Evolutionary conservation across 2,329 filamentous ascomycete species (phyloP).

Genomic region (Fusarium denticulatum): DNA sequence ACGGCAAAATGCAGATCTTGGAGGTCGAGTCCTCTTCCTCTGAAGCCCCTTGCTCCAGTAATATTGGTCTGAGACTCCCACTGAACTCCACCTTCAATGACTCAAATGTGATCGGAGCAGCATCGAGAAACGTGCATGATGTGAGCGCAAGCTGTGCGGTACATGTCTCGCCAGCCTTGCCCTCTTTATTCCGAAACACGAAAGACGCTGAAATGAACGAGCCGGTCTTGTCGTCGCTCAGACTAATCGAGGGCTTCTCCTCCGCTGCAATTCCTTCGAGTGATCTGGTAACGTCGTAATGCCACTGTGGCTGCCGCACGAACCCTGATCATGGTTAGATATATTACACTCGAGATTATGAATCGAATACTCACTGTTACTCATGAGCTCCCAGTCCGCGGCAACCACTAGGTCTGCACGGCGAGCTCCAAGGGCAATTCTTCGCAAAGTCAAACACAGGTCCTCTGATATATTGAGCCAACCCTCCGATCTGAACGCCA

Average conservation of each 20-base stretch:
- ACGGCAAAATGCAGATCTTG: conserved; percentile 36
- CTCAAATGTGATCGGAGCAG: conserved; percentile 62
- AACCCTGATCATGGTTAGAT: conserved; percentile 56
- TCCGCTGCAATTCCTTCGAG: conserved; percentile 60
- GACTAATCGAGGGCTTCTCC: conserved; percentile 59
- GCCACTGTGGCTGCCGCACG: conserved; percentile 64
- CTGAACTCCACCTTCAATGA: conserved; percentile 65
- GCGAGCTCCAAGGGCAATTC: conserved; percentile 62
- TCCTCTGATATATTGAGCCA: conserved; percentile 71
- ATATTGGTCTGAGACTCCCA: conserved; percentile 66
- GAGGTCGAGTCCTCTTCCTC: conserved; percentile 6
- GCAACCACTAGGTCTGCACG: conserved; percentile 67
- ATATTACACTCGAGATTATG: neutral
- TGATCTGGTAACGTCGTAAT: conserved; percentile 68
- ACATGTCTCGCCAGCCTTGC: conserved; percentile 69
- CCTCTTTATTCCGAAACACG: conserved; percentile 66
- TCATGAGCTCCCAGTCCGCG: conserved; percentile 73
- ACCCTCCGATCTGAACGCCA: conserved; percentile 65
- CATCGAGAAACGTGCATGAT: conserved; percentile 64
- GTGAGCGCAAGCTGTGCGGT: conserved; percentile 66
- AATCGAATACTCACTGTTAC: conserved; percentile 58
- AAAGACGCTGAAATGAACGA: conserved; percentile 66
- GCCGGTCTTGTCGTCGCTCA: conserved; percentile 62
- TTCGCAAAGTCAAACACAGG: conserved; percentile 68
- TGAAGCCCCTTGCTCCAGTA: conserved; percentile 56